Percentiles rank a stretch among this genome's conserved stretches.
phyloP scores from a whole-genome alignment of 2,329 filamentous ascomycete species.

The Exophiala alcalophila region DNA sequence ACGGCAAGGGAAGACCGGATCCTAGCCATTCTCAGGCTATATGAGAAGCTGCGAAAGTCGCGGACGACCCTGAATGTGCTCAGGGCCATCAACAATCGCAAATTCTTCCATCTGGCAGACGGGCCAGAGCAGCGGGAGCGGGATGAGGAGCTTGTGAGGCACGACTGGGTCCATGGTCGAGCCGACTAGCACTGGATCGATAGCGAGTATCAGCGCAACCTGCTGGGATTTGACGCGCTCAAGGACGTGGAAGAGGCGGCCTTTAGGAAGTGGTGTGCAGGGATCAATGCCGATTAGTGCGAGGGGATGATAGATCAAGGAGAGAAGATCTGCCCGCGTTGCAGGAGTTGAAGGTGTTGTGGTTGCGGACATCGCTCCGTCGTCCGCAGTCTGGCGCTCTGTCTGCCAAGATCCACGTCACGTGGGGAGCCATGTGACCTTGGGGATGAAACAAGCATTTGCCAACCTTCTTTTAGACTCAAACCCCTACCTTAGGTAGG shows the following conservation, averaged over 20 bases:
- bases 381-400: too few relatives aligned
- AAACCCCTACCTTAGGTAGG: too few relatives aligned
- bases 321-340: too few relatives aligned
- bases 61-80: constrained; percentile 22
- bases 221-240: constrained; percentile 14
- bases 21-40: constrained; percentile 6
- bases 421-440: too few relatives aligned
- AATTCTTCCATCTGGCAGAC: constrained; percentile 6
- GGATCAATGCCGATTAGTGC: too few relatives aligned
- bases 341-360: too few relatives aligned
- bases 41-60: constrained; percentile 11
- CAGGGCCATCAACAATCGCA: constrained; percentile 1
- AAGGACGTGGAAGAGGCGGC: constrained; percentile 3
- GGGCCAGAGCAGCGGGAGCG: constrained; percentile 4
- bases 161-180: constrained; percentile 2
- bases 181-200: constrained; percentile 12
- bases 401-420: too few relatives aligned
- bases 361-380: too few relatives aligned
- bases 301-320: too few relatives aligned
- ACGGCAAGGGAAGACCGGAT: background rate
- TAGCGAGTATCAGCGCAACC: constrained; percentile 6
- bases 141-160: constrained; percentile 37
- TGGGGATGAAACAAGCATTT: too few relatives aligned
- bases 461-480: too few relatives aligned
- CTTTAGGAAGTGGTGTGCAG: constrained; percentile 9